Percentiles rank a stretch among this genome's conserved stretches.
Evolutionary conservation across 2,329 filamentous ascomycete genomes (phyloP).

Genomic region (Chrysoporthe cubensis): DNA sequence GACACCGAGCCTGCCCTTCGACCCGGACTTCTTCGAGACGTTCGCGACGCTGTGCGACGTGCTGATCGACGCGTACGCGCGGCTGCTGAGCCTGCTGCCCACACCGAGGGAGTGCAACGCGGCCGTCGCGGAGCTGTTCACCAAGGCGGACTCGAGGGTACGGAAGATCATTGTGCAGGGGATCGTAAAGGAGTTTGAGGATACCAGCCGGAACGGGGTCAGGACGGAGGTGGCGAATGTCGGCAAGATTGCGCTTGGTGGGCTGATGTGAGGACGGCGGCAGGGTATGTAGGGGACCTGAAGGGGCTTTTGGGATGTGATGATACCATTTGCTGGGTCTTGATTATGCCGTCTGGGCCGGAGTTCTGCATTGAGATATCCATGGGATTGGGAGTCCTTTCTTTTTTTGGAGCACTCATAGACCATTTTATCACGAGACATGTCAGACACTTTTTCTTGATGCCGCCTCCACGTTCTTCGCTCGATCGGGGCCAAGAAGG

Average conservation of each 20-base stretch:
- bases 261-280: constrained; percentile 65
- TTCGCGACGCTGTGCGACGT: constrained; percentile 96
- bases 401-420: not conserved
- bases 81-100: constrained; percentile 75
- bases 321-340: constrained; percentile 27
- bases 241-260: constrained; percentile 86
- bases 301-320: constrained; percentile 4
- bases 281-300: not conserved
- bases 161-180: constrained; percentile 88
- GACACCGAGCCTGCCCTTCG: constrained; percentile 91
- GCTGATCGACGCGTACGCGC: constrained; percentile 87
- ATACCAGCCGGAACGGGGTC: constrained; percentile 74
- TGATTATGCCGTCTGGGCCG: constrained; percentile 18
- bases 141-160: constrained; percentile 84
- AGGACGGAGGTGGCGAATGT: constrained; percentile 84
- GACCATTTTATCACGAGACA: not conserved
- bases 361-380: constrained; percentile 25
- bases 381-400: constrained; percentile 12
- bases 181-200: constrained; percentile 91
- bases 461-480: not conserved
- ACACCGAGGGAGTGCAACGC: constrained; percentile 73
- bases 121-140: constrained; percentile 79
- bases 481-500: not conserved
- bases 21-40: constrained; percentile 95
- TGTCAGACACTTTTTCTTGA: not conserved